Percentiles rank a stretch among this genome's conserved stretches.
phyloP scores from a whole-genome alignment of 2,329 filamentous ascomycete genomes.

The Scopulariopsis brevicaulis region DNA sequence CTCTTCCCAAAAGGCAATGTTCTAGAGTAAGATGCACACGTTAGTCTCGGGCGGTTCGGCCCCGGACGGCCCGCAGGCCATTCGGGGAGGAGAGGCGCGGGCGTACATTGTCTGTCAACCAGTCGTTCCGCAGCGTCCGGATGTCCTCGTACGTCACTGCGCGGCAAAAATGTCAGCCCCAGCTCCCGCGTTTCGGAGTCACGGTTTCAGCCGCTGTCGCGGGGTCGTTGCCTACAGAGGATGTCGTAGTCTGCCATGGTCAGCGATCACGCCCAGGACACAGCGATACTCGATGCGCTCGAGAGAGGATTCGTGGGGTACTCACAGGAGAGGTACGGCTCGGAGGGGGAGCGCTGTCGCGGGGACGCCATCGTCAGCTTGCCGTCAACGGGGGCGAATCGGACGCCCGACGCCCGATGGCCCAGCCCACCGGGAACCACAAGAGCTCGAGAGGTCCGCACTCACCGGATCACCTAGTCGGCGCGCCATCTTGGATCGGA shows the following conservation, averaged over 20 bases:
- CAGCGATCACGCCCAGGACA: not conserved
- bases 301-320: slow-evolving; percentile 4
- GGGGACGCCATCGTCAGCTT: not conserved
- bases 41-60: not conserved
- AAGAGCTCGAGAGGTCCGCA: slow-evolving; percentile 1
- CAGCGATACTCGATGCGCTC: slow-evolving; percentile 3
- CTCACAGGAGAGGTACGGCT: slow-evolving; percentile 34
- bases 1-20: slow-evolving; percentile 98
- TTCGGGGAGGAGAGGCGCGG: not conserved
- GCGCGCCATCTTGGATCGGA: slow-evolving; percentile 26
- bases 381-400: not conserved
- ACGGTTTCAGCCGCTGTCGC: not conserved
- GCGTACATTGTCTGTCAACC: slow-evolving; percentile 89
- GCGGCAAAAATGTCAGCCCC: not conserved
- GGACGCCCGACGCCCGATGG: not conserved
- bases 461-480: slow-evolving; percentile 35
- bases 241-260: slow-evolving; percentile 22
- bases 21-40: slow-evolving; percentile 36
- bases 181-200: not conserved
- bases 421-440: not conserved
- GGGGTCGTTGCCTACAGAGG: slow-evolving; percentile 14
- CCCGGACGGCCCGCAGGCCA: too few species aligned
- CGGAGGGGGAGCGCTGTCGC: slow-evolving; percentile 20
- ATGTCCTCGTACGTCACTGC: slow-evolving; percentile 54
- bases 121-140: slow-evolving; percentile 79